Percentiles rank a stretch among this genome's conserved stretches.
phyloP scores from a whole-genome alignment of 805 yeast species.

The Wickerhamomyces chambardii region DNA sequence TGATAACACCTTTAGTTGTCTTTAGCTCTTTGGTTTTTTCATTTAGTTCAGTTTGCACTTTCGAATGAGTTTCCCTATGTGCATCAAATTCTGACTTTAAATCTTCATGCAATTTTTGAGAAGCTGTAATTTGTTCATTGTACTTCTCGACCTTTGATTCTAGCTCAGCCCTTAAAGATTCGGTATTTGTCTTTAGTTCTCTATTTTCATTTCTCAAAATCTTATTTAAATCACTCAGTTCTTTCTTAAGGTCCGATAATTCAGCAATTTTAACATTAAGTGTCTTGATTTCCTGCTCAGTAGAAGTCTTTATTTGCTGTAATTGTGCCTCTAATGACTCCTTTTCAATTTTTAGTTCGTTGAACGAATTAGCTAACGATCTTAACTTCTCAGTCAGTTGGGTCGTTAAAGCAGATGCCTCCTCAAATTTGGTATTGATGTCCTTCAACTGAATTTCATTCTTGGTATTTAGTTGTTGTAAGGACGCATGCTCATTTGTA shows the following conservation, averaged over 20 bases:
- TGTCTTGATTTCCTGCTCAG: background rate
- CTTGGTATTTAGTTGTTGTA: background rate
- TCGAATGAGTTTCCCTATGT: background rate
- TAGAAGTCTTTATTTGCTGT: background rate
- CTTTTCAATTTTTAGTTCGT: slow-evolving; percentile 18
- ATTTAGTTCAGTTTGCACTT: background rate
- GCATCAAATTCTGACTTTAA: background rate
- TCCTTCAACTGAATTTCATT: slow-evolving; percentile 11
- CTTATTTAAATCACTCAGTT: background rate
- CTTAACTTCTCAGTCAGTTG: slow-evolving; percentile 37
- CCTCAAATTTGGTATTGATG: slow-evolving; percentile 16
- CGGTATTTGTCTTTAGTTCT: background rate
- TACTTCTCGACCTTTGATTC: background rate
- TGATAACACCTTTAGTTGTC: background rate
- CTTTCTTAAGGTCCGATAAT: background rate
- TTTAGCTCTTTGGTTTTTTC: slow-evolving; percentile 4
- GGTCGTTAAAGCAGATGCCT: slow-evolving; percentile 25
- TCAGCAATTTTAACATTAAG: background rate
- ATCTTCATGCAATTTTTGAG: background rate
- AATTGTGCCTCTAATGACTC: background rate
- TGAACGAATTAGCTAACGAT: slow-evolving; percentile 26
- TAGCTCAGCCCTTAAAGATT: background rate
- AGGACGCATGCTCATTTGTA: background rate
- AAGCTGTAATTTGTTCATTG: background rate
- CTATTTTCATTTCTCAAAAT: background rate